phyloP scores from a whole-genome alignment of 192 early-diverging fungal genomes.

The Dimargaris cristalligena region DNA sequence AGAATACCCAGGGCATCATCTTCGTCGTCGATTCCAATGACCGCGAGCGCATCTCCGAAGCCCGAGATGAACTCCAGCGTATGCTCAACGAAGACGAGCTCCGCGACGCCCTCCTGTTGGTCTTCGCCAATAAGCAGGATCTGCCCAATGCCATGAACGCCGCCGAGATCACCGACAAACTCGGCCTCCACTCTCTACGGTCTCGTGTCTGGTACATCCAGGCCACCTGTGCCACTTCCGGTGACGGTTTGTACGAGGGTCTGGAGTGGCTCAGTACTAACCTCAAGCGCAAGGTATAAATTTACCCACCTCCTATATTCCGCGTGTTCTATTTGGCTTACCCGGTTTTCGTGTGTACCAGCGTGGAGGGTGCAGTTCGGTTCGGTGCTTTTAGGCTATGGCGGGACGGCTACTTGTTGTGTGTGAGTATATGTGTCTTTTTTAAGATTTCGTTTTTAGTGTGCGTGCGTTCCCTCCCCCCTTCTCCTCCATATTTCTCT shows the following conservation, averaged over 20 bases:
- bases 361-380: no score
- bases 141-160: slow-evolving; percentile 90
- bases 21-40: slow-evolving; percentile 97
- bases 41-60: slow-evolving; percentile 84
- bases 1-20: slow-evolving; percentile 92
- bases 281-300: slow-evolving; percentile 12
- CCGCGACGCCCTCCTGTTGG: slow-evolving; percentile 71
- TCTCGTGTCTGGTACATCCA: slow-evolving; percentile 88
- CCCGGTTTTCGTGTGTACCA: no score
- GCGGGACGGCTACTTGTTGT: no score
- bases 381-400: no score
- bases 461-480: no score
- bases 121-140: slow-evolving; percentile 99
- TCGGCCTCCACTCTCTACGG: slow-evolving; percentile 67
- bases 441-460: no score
- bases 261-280: slow-evolving; percentile 81
- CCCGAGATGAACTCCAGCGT: slow-evolving; percentile 83
- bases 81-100: slow-evolving; percentile 96
- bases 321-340: no score
- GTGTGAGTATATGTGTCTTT: no score
- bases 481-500: no score
- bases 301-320: no score
- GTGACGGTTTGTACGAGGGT: slow-evolving; percentile 96
- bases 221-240: slow-evolving; percentile 76
- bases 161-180: slow-evolving; percentile 84